Evolutionary conservation across 257 asterid species (phyloP).

Genomic region (Solanum habrochaites): DNA sequence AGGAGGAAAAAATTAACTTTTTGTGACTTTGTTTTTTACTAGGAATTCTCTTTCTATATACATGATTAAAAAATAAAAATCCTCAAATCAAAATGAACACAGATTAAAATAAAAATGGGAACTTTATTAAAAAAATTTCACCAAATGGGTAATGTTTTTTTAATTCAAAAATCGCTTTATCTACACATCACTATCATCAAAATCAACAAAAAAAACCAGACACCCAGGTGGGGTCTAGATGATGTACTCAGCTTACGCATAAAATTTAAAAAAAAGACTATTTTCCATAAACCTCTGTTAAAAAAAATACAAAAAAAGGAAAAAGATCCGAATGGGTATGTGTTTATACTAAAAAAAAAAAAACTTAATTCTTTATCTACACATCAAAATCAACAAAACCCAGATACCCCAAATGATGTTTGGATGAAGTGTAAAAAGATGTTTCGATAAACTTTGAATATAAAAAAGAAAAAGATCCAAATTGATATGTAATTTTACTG

Average conservation of each 20-base stretch:
- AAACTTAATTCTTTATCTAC: neutral
- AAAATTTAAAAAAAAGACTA: too few species aligned
- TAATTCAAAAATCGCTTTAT: neutral
- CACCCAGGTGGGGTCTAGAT: neutral
- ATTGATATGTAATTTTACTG: neutral
- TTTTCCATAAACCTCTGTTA: neutral
- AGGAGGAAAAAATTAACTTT: neutral
- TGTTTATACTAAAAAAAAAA: neutral
- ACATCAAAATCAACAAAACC: neutral
- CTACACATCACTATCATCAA: neutral
- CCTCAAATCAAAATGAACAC: neutral
- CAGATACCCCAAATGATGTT: neutral
- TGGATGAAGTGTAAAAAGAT: neutral
- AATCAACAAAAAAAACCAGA: neutral
- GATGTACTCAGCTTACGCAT: neutral
- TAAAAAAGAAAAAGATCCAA: neutral
- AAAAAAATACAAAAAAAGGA: too few species aligned
- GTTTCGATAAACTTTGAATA: neutral
- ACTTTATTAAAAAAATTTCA: neutral
- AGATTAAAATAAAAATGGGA: neutral
- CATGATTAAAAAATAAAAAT: neutral
- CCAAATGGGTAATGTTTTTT: neutral
- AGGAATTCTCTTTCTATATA: neutral
- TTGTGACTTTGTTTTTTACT: neutral
- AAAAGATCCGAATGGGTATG: neutral